Conservation (phyloP, 108 stramenopile genomes). For the Pseudonitzschia pungens region DNA sequence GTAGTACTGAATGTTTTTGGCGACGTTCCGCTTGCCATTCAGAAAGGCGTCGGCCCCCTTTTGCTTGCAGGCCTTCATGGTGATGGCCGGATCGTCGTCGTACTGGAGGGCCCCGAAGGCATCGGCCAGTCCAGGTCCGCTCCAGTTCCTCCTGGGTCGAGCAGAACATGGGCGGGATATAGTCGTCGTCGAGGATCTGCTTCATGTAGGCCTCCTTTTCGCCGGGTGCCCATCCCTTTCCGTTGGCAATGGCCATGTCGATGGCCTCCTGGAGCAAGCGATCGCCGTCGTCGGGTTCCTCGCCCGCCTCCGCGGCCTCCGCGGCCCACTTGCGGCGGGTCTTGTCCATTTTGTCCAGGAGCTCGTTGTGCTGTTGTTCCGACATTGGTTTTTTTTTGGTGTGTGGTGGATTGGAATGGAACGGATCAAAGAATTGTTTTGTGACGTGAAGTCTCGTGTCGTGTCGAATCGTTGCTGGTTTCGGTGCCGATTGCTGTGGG, state of each 20-base stretch:
- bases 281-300: conserved; percentile 51
- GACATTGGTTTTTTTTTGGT: conserved; percentile 5
- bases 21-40: conserved; percentile 79
- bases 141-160: conserved; percentile 69
- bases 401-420: not conserved
- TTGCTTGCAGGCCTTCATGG: conserved; percentile 72
- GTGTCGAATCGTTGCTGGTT: too few species aligned
- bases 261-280: conserved; percentile 85
- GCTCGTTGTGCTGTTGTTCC: conserved; percentile 35
- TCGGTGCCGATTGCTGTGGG: too few species aligned
- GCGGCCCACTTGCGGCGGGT: conserved; percentile 65
- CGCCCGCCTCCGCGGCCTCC: conserved; percentile 43
- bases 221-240: conserved; percentile 84
- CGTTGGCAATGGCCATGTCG: conserved; percentile 76
- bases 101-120: conserved; percentile 77
- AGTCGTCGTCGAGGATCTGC: conserved; percentile 82
- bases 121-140: conserved; percentile 67
- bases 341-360: conserved; percentile 60
- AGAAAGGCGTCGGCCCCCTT: conserved; percentile 78
- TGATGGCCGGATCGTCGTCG: conserved; percentile 68
- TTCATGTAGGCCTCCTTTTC: conserved; percentile 84
- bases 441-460: too few species aligned
- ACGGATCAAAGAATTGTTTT: too few species aligned
- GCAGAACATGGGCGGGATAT: conserved; percentile 86
- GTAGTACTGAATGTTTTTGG: conserved; percentile 81